phyloP scores from a whole-genome alignment of 805 yeast species.

The Cyberlindnera petersonii region DNA sequence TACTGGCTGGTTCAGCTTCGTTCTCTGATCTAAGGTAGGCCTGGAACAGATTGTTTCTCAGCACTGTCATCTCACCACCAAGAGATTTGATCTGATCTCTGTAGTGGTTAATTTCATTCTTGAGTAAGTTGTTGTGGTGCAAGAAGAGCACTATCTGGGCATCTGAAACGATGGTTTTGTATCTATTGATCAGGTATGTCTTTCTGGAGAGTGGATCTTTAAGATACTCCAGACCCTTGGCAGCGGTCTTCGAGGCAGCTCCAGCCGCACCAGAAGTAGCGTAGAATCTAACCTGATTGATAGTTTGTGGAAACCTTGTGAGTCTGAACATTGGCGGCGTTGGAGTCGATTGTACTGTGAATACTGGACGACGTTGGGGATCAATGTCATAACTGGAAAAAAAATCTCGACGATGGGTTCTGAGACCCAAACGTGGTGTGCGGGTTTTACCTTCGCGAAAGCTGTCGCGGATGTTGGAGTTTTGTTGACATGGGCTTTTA shows the following conservation, averaged over 20 bases:
- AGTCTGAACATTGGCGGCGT: slow-evolving; percentile 11
- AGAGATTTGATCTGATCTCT: slow-evolving; percentile 56
- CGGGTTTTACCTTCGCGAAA: slow-evolving; percentile 3
- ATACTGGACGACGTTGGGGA: no score
- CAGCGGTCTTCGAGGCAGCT: slow-evolving; percentile 1
- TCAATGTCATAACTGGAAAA: no score
- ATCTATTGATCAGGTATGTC: slow-evolving; percentile 78
- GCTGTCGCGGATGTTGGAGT: not conserved
- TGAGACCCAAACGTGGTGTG: not conserved
- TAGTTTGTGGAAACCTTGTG: slow-evolving; percentile 2
- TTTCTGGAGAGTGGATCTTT: slow-evolving; percentile 74
- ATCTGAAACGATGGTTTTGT: slow-evolving; percentile 62
- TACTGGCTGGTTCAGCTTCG: slow-evolving; percentile 70
- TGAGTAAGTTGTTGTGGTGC: slow-evolving; percentile 80
- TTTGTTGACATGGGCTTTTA: not conserved
- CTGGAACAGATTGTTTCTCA: slow-evolving; percentile 66
- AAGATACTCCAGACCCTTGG: slow-evolving; percentile 34
- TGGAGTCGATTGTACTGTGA: no score
- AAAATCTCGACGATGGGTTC: slow-evolving; percentile 1
- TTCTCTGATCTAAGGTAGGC: slow-evolving; percentile 71
- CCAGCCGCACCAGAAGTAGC: slow-evolving; percentile 13
- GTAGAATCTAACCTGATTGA: slow-evolving; percentile 18
- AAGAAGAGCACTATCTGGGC: slow-evolving; percentile 70
- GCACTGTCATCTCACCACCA: slow-evolving; percentile 68
- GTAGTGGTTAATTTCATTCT: slow-evolving; percentile 60